Evolutionary conservation across 768 basidiomycete genomes (phyloP).

Genomic region (Neoboletus brunneissimus): DNA sequence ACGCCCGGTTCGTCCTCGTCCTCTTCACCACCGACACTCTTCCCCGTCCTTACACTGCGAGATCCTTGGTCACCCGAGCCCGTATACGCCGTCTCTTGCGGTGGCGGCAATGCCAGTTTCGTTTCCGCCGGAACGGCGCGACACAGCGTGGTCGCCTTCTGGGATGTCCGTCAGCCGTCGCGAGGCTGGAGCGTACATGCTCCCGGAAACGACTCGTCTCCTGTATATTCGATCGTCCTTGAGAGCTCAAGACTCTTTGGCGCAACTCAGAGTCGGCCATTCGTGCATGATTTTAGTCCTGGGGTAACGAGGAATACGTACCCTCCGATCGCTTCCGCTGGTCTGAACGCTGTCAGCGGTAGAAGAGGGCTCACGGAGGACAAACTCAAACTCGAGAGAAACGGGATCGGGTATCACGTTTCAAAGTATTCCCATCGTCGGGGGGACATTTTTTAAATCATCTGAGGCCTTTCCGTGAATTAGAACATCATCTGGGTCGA

Average conservation of each 20-base stretch:
- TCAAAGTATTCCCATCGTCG: slow-evolving; percentile 43
- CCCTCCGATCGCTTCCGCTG: slow-evolving; percentile 30
- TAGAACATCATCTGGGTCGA: neutral
- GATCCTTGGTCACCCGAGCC: slow-evolving; percentile 73
- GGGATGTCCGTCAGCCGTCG: slow-evolving; percentile 67
- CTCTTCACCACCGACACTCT: slow-evolving; percentile 37
- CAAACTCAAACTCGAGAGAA: slow-evolving; percentile 32
- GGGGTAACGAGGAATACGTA: slow-evolving; percentile 57
- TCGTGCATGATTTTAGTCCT: slow-evolving; percentile 78
- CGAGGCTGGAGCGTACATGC: slow-evolving; percentile 77
- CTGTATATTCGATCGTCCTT: slow-evolving; percentile 69
- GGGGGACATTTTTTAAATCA: slow-evolving; percentile 7
- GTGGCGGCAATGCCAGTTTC: slow-evolving; percentile 64
- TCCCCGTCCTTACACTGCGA: slow-evolving; percentile 56
- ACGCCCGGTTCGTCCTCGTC: neutral
- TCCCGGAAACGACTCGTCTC: slow-evolving; percentile 75
- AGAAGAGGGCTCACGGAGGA: slow-evolving; percentile 17
- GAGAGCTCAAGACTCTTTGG: slow-evolving; percentile 81
- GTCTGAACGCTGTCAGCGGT: slow-evolving; percentile 23
- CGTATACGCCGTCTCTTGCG: slow-evolving; percentile 72
- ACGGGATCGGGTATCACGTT: slow-evolving; percentile 50
- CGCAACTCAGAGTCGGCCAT: slow-evolving; percentile 71
- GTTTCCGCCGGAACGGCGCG: slow-evolving; percentile 76
- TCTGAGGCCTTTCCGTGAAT: neutral
- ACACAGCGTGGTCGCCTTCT: slow-evolving; percentile 76